These are phyloP conservation scores for Sistotremastrum niveocremeum DNA, from an alignment of 768 basidiomycete genomes.

Conservation along the genomic window DNA sequence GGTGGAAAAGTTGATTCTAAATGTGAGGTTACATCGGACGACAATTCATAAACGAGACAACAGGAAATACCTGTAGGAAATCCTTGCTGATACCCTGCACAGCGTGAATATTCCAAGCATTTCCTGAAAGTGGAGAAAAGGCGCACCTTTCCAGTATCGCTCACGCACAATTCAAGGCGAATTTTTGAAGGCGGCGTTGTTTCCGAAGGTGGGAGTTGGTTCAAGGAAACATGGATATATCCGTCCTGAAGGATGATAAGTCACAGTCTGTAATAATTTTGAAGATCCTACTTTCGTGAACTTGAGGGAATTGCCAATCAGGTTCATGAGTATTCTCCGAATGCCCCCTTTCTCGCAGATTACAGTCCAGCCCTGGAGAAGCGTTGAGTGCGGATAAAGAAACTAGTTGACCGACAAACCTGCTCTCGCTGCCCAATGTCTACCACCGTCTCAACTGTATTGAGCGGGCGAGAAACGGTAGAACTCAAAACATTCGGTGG, in stretches of 20 bases:
- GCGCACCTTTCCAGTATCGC: slow-evolving; percentile 77
- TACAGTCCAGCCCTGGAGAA: slow-evolving; percentile 63
- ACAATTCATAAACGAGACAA: neutral
- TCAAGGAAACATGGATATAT: slow-evolving; percentile 73
- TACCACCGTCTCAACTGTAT: slow-evolving; percentile 70
- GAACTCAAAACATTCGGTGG: slow-evolving; percentile 48
- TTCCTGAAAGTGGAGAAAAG: neutral
- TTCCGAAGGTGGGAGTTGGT: slow-evolving; percentile 48
- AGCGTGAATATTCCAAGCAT: slow-evolving; percentile 2
- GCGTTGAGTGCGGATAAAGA: neutral
- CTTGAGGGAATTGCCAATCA: slow-evolving; percentile 89
- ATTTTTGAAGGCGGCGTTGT: slow-evolving; percentile 44
- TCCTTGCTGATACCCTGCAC: slow-evolving; percentile 77
- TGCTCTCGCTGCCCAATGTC: slow-evolving; percentile 65
- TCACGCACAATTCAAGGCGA: slow-evolving; percentile 71
- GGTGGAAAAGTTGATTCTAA: slow-evolving; percentile 89
- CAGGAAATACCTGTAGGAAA: slow-evolving; percentile 58
- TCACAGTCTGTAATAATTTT: neutral
- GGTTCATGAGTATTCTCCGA: slow-evolving; percentile 83
- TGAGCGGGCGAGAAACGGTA: slow-evolving; percentile 18
- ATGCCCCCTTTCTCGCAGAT: slow-evolving; percentile 89
- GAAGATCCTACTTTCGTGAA: slow-evolving; percentile 57
- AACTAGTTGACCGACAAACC: slow-evolving; percentile 26
- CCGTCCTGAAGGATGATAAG: slow-evolving; percentile 42
- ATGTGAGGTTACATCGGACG: neutral